A percentile compares a stretch with the other conserved stretches of the same genome.
Conservation (phyloP, 2,329 filamentous ascomycete genomes). For the Pezicula neosporulosa region DNA sequence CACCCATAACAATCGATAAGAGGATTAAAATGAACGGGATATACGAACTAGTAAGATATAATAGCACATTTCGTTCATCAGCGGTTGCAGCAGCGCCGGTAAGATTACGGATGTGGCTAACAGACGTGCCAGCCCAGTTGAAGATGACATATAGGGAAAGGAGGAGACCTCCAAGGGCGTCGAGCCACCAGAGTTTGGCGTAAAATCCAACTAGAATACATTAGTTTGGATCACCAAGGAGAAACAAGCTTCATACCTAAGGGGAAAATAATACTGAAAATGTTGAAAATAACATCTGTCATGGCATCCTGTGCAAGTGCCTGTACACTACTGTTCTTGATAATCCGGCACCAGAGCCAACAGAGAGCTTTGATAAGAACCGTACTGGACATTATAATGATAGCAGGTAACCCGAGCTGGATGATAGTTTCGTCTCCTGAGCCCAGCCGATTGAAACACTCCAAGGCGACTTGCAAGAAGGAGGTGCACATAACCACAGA, state of each 20-base stretch:
- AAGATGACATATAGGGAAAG: conserved; percentile 66
- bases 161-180: conserved; percentile 56
- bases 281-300: conserved; percentile 63
- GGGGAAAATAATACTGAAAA: conserved; percentile 58
- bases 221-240: neutral
- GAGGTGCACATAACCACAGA: conserved; percentile 61
- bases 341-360: conserved; percentile 53
- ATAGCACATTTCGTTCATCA: conserved; percentile 50
- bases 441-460: conserved; percentile 55
- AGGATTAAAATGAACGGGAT: too few relatives aligned
- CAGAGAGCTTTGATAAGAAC: conserved; percentile 57
- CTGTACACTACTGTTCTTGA: conserved; percentile 63
- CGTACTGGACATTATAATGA: conserved; percentile 53
- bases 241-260: conserved; percentile 29
- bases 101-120: conserved; percentile 55
- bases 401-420: conserved; percentile 47
- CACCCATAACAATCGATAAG: too few relatives aligned
- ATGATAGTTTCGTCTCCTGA: conserved; percentile 45
- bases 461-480: conserved; percentile 57
- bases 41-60: conserved; percentile 44
- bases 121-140: conserved; percentile 62
- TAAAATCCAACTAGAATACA: conserved; percentile 46
- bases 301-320: conserved; percentile 62
- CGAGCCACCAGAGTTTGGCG: conserved; percentile 63
- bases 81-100: conserved; percentile 54